phyloP scores from a whole-genome alignment of 176 grass and related monocot species.

The Phoenix roebelenii region DNA sequence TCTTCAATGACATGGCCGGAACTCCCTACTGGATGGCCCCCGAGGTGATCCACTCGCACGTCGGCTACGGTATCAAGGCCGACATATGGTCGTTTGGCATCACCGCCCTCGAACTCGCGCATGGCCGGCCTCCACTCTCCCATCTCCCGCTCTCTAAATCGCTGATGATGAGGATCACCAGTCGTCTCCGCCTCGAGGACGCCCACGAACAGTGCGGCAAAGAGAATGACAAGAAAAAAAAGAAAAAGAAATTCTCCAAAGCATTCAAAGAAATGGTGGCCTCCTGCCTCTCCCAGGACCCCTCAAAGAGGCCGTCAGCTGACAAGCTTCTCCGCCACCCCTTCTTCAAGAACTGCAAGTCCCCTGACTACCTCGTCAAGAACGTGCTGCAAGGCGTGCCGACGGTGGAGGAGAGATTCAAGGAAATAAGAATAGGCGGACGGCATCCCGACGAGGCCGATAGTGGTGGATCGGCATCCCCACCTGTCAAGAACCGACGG shows the following conservation, averaged over 20 bases:
- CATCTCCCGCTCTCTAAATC: constrained; percentile 90
- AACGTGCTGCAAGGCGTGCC: constrained; percentile 57
- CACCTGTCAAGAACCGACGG: constrained; percentile 36
- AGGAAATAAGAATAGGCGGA: not conserved
- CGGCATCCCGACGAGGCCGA: not conserved
- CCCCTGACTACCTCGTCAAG: constrained; percentile 51
- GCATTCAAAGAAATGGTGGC: constrained; percentile 90
- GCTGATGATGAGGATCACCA: constrained; percentile 70
- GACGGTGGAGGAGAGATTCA: constrained; percentile 46
- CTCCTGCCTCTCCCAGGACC: constrained; percentile 62
- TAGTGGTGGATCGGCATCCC: constrained; percentile 4
- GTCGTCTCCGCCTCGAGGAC: constrained; percentile 62
- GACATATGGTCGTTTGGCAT: constrained; percentile 98
- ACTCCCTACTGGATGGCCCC: constrained; percentile 98
- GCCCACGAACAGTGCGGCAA: constrained; percentile 1
- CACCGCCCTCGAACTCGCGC: constrained; percentile 86
- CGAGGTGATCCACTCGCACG: constrained; percentile 88
- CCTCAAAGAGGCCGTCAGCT: constrained; percentile 57
- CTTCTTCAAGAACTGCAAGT: constrained; percentile 71
- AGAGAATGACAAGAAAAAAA: constrained; percentile 11
- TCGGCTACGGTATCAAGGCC: constrained; percentile 83
- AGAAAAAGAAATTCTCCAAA: constrained; percentile 69
- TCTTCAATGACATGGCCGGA: constrained; percentile 69
- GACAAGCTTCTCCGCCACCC: constrained; percentile 83
- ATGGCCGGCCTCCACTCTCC: constrained; percentile 73